Evolutionary conservation across 441 rosid genomes (phyloP), one percentile per base, ranked within the genome.

Genomic region (Arabidopsis lyrata): DNA sequence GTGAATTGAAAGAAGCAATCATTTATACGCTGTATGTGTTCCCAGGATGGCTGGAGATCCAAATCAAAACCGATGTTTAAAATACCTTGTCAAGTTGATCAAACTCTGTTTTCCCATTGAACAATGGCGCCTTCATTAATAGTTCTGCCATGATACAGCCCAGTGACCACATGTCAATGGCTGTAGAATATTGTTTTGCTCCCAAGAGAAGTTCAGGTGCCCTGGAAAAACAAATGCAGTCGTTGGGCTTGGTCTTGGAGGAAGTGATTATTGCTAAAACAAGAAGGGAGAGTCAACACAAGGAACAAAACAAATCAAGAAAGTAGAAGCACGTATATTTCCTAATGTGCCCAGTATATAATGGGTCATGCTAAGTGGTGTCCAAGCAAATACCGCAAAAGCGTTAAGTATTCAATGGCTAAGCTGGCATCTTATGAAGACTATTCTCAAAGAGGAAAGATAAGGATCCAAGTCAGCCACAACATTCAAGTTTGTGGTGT

Each of bases 81-180:
- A 70, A 80, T 81, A 89, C 99, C 99, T 93, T 95, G 87, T 95
- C 98, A 72, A 95, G 95, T 79, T 95, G 99, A 84, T 95, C 99
- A 66, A 91, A 80, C 78, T 95, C 99, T 60, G 92, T 87, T 84
- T 90, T 95, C 70, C 99, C 99, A 84, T 91, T 95, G 80, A 95
- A 95, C 57, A 95, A 82, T 31, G 99, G 92, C 69, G 88, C 91
- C 78, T 93, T 95, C 0, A 95, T 87, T 47, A 95, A 82, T 45
- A 95, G 76, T 72, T 95, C 99, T 57, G 98, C 98, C 99, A 95
- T 95, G 36, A 95, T 95, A 81, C 99, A 95, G 49, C 99, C 99
- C 63, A 95, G 79, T 27, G 99, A 95, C 99, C 99, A 95, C 98
- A 95, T 95, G 85, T 95, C 99, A 82, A 95, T 90, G 49, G 99